Percentiles rank a stretch among this genome's conserved stretches.
Conservation (phyloP, 2,329 filamentous ascomycete genomes). For the Paecilomyces formosus region DNA sequence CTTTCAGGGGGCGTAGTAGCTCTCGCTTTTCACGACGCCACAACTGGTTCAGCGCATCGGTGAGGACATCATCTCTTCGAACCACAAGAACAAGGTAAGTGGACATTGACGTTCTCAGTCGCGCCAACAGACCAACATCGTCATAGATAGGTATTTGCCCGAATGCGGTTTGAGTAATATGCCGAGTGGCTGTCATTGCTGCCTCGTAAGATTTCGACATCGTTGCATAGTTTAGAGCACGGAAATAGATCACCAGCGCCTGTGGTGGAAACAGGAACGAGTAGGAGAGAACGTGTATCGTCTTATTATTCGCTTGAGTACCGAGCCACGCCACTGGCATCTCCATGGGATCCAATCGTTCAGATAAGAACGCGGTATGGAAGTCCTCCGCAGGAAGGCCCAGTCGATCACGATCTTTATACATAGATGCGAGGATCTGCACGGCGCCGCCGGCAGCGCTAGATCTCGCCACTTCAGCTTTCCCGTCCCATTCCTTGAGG, state of each 20-base stretch:
- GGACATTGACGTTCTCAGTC: constrained; percentile 59
- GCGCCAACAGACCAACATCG: constrained; percentile 54
- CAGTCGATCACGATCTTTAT: constrained; percentile 62
- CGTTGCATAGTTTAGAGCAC: constrained; percentile 74
- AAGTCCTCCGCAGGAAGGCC: constrained; percentile 64
- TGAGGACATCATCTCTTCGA: constrained; percentile 58
- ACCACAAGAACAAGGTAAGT: constrained; percentile 66
- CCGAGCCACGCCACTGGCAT: constrained; percentile 67
- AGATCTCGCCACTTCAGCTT: constrained; percentile 60
- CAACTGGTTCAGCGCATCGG: constrained; percentile 76
- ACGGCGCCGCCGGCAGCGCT: constrained; percentile 71
- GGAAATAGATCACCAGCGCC: constrained; percentile 73
- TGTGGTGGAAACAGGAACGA: constrained; percentile 71
- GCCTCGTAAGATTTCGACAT: constrained; percentile 78
- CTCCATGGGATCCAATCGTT: constrained; percentile 65
- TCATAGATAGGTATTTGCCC: constrained; percentile 43
- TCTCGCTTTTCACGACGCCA: constrained; percentile 81
- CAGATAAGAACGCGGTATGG: constrained; percentile 65
- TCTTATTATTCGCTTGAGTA: constrained; percentile 54
- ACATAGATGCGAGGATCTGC: constrained; percentile 63
- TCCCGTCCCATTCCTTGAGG: constrained; percentile 73
- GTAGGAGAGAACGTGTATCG: constrained; percentile 68
- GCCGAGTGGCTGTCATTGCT: constrained; percentile 43
- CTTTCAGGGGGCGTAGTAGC: constrained; percentile 76
- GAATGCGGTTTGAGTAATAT: constrained; percentile 40